Conservation (phyloP, 495 filamentous ascomycete genomes). For the Elaphomyces granulatus region DNA sequence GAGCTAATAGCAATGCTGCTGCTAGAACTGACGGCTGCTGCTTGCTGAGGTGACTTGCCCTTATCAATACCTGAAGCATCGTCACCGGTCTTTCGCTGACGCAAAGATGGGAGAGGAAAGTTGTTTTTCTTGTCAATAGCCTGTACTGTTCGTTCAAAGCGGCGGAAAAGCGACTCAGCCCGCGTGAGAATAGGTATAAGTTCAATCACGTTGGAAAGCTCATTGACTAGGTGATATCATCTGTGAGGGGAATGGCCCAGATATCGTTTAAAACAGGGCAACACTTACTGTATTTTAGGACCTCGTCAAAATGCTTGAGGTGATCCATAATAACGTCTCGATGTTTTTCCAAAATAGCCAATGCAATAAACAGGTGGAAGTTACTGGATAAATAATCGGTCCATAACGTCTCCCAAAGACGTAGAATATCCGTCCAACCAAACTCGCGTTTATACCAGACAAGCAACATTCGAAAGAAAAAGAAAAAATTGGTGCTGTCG, state of each 20-base stretch:
- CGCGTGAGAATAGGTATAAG: conserved; percentile 68
- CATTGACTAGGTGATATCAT: conserved; percentile 53
- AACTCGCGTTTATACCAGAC: conserved; percentile 99
- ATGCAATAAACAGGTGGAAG: conserved; percentile 87
- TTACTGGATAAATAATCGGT: conserved; percentile 77
- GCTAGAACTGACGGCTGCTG: conserved; percentile 14
- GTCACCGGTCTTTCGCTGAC: conserved; percentile 33
- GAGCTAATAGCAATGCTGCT: conserved; percentile 11
- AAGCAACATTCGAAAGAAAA: conserved; percentile 96
- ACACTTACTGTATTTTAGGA: conserved; percentile 79
- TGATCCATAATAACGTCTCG: conserved; percentile 88
- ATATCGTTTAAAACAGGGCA: neutral
- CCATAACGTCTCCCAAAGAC: conserved; percentile 89
- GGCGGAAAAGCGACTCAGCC: conserved; percentile 75
- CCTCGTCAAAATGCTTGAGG: conserved; percentile 89
- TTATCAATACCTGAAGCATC: conserved; percentile 10
- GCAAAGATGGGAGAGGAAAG: conserved; percentile 53
- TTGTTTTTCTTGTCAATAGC: conserved; percentile 74
- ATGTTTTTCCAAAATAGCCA: conserved; percentile 94
- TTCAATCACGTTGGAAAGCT: conserved; percentile 85
- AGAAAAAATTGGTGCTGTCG: conserved; percentile 97
- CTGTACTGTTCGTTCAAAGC: conserved; percentile 76
- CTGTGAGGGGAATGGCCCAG: conserved; percentile 1
- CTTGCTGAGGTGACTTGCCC: conserved; percentile 22
- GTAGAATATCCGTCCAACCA: conserved; percentile 68